Evolutionary conservation across 306 rosid genomes (phyloP).

Genomic region (Vigna reflexopilosa): DNA sequence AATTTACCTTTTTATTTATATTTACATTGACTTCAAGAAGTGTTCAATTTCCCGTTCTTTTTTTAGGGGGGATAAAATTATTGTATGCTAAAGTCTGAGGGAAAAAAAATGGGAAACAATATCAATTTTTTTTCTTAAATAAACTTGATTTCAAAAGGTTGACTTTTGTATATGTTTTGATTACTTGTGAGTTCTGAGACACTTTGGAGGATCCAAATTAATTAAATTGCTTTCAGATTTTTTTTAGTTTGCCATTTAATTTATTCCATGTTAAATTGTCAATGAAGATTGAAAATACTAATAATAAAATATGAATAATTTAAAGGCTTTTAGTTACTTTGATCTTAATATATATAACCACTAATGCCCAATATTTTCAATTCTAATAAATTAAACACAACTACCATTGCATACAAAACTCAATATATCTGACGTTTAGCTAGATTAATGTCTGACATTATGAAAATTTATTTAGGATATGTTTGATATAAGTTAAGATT

Average conservation of each 20-base stretch:
- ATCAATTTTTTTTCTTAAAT: background rate
- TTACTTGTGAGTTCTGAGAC: background rate
- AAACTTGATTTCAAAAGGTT: background rate
- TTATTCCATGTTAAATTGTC: conserved; percentile 5
- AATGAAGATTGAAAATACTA: background rate
- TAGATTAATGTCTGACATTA: no score
- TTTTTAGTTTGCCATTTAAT: background rate
- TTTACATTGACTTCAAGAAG: background rate
- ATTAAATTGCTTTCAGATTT: background rate
- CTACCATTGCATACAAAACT: no score
- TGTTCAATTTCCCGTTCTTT: background rate
- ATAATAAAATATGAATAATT: background rate
- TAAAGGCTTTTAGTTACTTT: background rate
- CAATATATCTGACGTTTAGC: no score
- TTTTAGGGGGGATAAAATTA: background rate
- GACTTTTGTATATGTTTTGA: conserved; percentile 21
- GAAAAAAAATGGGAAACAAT: background rate
- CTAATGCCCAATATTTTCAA: no score
- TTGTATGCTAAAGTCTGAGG: background rate
- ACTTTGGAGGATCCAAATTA: conserved; percentile 26
- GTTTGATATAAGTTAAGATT: no score
- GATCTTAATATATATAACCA: background rate
- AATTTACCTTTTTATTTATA: background rate
- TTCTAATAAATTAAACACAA: no score
- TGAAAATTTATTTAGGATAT: no score